Percentiles rank a stretch among this genome's conserved stretches.
Evolutionary conservation across 2,329 filamentous ascomycete genomes (phyloP).

Genomic region (Cladosporium oxysporum): DNA sequence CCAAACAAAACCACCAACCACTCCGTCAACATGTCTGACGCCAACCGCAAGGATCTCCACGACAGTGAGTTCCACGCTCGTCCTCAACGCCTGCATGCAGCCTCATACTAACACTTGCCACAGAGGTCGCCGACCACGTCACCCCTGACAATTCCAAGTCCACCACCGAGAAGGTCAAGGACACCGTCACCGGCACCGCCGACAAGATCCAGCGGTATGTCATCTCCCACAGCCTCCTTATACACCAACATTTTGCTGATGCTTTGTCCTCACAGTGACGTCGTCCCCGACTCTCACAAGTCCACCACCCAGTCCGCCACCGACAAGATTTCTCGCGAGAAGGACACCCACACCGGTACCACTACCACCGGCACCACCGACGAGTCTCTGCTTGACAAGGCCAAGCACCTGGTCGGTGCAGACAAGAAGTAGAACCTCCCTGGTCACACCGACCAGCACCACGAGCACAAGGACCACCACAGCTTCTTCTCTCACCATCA

Average conservation of each 20-base stretch:
- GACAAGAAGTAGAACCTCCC: constrained; percentile 40
- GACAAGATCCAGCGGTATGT: constrained; percentile 57
- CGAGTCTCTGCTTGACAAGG: constrained; percentile 45
- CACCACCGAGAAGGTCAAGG: constrained; percentile 60
- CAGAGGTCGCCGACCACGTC: constrained; percentile 58
- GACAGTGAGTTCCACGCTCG: constrained; percentile 42
- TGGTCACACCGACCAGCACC: constrained; percentile 3
- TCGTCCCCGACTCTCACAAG: constrained; percentile 57
- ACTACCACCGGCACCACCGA: constrained; percentile 32
- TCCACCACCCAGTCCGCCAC: constrained; percentile 53
- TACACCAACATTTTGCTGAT: constrained; percentile 28
- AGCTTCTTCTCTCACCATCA: constrained; percentile 14
- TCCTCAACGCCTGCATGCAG: constrained; percentile 4
- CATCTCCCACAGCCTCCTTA: background rate
- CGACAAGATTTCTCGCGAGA: constrained; percentile 52
- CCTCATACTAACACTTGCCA: constrained; percentile 28
- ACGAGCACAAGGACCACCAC: constrained; percentile 14
- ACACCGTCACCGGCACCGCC: constrained; percentile 55
- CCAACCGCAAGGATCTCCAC: constrained; percentile 62
- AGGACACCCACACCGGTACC: constrained; percentile 40
- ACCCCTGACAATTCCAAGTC: constrained; percentile 64
- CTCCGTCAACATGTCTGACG: constrained; percentile 59
- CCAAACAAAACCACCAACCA: constrained; percentile 30
- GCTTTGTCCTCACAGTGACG: constrained; percentile 37
- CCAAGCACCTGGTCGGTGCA: constrained; percentile 50